Evolutionary conservation across 352 stramenopile genomes (phyloP).

Genomic region (Saprolegnia parasitica): DNA sequence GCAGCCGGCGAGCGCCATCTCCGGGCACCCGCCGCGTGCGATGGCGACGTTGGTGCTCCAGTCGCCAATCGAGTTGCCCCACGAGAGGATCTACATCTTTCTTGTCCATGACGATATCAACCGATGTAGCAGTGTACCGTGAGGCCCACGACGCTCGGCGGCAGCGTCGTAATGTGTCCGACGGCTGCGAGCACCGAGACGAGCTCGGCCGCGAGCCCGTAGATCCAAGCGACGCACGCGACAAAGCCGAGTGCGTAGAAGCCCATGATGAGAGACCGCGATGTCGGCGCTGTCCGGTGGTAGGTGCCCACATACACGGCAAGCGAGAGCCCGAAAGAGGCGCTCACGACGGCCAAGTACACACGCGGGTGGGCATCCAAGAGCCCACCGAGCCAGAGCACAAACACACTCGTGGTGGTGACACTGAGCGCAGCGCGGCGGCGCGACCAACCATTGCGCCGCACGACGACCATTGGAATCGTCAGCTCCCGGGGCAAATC

Average conservation of each 20-base stretch:
- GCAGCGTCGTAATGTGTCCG: constrained; percentile 66
- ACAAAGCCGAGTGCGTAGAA: constrained; percentile 67
- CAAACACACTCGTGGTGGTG: constrained; percentile 78
- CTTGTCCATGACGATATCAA: not conserved
- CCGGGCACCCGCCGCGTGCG: constrained; percentile 64
- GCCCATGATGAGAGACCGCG: constrained; percentile 35
- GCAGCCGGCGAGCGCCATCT: constrained; percentile 84
- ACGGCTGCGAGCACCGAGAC: constrained; percentile 74
- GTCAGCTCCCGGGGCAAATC: constrained; percentile 59
- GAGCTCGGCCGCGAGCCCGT: constrained; percentile 81
- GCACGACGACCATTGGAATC: constrained; percentile 60
- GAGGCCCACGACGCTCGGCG: constrained; percentile 69
- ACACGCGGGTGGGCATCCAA: constrained; percentile 34
- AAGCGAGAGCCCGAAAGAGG: constrained; percentile 41
- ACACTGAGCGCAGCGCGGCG: constrained; percentile 78
- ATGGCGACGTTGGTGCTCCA: constrained; percentile 82
- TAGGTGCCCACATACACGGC: constrained; percentile 65
- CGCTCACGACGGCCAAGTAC: constrained; percentile 39
- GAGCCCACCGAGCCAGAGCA: constrained; percentile 61
- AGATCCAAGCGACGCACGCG: constrained; percentile 90
- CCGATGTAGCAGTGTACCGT: constrained; percentile 42
- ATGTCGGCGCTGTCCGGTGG: constrained; percentile 51
- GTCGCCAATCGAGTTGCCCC: constrained; percentile 81
- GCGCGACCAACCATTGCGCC: constrained; percentile 58
- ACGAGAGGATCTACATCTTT: constrained; percentile 41